phyloP scores from a whole-genome alignment of 1,139 yeast species.

The Geotrichum citri-aurantii region DNA sequence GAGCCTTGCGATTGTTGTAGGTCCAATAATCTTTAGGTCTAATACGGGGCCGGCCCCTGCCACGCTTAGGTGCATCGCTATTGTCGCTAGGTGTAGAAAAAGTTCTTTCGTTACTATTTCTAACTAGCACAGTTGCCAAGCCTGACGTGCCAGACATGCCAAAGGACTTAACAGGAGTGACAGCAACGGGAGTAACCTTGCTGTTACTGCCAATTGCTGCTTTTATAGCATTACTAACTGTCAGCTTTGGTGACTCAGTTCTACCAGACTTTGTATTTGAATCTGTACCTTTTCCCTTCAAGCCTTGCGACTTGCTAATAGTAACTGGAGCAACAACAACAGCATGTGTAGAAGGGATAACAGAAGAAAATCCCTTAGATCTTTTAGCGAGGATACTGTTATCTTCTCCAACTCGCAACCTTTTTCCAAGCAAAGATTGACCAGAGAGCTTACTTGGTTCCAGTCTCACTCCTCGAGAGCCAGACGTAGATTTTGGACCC shows the following conservation, averaged over 20 bases:
- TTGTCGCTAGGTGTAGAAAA: background rate
- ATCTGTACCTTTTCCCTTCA: no score
- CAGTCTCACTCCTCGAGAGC: background rate
- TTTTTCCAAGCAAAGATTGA: background rate
- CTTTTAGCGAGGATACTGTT: background rate
- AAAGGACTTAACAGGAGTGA: background rate
- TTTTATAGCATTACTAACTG: slow-evolving; percentile 11
- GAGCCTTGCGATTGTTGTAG: slow-evolving; percentile 7
- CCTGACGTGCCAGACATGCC: background rate
- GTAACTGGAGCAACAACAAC: background rate
- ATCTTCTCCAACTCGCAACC: background rate
- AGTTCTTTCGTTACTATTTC: background rate
- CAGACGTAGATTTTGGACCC: background rate
- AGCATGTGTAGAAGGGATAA: background rate
- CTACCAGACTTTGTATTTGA: background rate
- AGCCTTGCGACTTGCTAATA: background rate
- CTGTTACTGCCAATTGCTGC: slow-evolving; percentile 9
- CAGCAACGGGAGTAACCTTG: background rate
- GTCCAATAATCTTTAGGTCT: slow-evolving; percentile 12
- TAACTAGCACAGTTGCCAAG: background rate
- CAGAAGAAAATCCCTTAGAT: background rate
- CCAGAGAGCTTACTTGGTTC: background rate
- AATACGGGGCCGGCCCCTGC: slow-evolving; percentile 12
- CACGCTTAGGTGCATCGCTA: background rate
- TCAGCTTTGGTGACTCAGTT: slow-evolving; percentile 8